Evolutionary conservation across 495 filamentous ascomycete species (phyloP).

Genomic region (Penicillium goetzii): DNA sequence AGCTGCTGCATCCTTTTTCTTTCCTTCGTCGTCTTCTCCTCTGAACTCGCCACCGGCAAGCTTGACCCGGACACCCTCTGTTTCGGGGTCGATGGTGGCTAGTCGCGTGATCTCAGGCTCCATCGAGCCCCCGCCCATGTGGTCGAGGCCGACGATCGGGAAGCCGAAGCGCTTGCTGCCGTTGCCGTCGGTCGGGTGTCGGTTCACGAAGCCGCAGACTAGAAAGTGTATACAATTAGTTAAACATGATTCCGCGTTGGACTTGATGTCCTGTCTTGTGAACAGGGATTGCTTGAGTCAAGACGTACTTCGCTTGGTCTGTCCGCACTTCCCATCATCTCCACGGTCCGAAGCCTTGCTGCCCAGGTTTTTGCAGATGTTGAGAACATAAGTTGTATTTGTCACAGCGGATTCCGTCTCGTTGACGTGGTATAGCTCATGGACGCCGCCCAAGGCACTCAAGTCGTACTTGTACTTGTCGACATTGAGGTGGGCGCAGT

Average conservation of each 20-base stretch:
- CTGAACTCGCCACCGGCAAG: slow-evolving; percentile 68
- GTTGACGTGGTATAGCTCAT: slow-evolving; percentile 65
- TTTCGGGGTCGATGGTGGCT: slow-evolving; percentile 61
- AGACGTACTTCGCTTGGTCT: slow-evolving; percentile 50
- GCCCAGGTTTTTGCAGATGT: slow-evolving; percentile 73
- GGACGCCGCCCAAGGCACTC: slow-evolving; percentile 68
- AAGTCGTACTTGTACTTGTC: slow-evolving; percentile 68
- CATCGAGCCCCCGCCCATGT: slow-evolving; percentile 53
- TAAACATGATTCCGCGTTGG: neutral
- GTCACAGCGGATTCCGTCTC: slow-evolving; percentile 48
- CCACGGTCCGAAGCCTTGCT: slow-evolving; percentile 61
- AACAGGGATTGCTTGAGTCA: neutral
- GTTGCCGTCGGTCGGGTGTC: slow-evolving; percentile 45
- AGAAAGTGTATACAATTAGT: neutral
- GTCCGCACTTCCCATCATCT: slow-evolving; percentile 60
- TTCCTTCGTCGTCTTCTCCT: slow-evolving; percentile 42
- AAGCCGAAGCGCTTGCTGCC: slow-evolving; percentile 49
- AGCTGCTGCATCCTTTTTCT: slow-evolving; percentile 62
- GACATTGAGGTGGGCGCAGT: slow-evolving; percentile 65
- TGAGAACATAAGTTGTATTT: slow-evolving; percentile 88
- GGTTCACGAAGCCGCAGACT: slow-evolving; percentile 81
- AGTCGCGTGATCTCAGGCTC: slow-evolving; percentile 66
- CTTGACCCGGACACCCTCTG: slow-evolving; percentile 71
- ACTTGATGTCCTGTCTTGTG: neutral
- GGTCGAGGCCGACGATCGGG: slow-evolving; percentile 73